Base-by-base conservation (phyloP, 257 asterid genomes). In the Solanum acaule region DNA sequence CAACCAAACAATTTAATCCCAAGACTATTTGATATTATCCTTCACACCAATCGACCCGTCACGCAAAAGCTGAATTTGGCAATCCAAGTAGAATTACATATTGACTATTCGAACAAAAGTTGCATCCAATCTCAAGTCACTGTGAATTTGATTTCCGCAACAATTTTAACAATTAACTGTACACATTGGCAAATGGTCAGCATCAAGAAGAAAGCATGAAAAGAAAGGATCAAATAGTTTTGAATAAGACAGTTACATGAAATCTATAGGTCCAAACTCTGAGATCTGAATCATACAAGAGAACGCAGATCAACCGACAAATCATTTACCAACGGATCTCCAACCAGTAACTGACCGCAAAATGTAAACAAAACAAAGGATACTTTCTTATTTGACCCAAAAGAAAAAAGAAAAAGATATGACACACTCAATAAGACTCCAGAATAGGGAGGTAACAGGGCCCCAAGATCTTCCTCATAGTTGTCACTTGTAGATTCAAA, bases 351-450 rank as follows among this genome's bases (percentile, higher is more conserved):
- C 76, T 16, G 70, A 81, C 86, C 86, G 0, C 44, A 71, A 86
- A 73, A 83, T 31, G 18, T 31, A 33, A 84, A 77, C 76, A 86
- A 68, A 88, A 31, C 12, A 20, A 68, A 10, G 20, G 42, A 46
- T 33, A 11, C 59, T 33, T 44, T 22, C 72, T 88, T 91, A 90
- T 87, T 91, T 89, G 71, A 88, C 76, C 37, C 86, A 35, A 73
- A 29, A 27, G 49, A 44, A 42, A 15, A 44, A 44, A 25, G 11
- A 37, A 6, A 88, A 61, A 29, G 89, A 86, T 84, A 83, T 88
- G 86, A 84, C 90, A 89, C 91, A 86, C 90, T 88, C 93, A 84
- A 76, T 88, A 87, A 84, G 90, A 87, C 94, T 87, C 94, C 92
- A 88, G 86, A 88, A 86, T 88, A 27, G 84, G 91, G 94, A 90